Evolutionary conservation across 2,329 filamentous ascomycete genomes (phyloP), one percentile per base, ranked within the genome.

Genomic region (Botrytis medusae): DNA sequence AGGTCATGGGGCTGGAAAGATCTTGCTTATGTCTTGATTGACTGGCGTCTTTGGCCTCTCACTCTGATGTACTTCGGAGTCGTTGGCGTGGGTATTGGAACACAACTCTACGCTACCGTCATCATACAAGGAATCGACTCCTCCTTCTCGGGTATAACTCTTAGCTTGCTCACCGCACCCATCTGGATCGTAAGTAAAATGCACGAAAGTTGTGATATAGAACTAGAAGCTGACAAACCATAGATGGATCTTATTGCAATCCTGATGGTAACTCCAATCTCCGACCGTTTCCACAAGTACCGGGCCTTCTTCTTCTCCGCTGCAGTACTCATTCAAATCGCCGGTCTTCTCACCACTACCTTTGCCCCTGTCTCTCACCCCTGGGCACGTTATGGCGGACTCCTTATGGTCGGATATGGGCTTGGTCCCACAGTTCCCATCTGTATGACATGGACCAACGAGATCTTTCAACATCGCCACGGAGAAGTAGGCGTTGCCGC

Each of bases 31-130:
- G 92, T 97, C 1, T 83, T 97, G 44, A 85, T 92, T 51, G 94
- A 97, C 82, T 97, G 94, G 94, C 89, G 94, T 4, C 86, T 97
- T 29, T 97, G 93, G 92, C 94, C 94, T 1, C 83, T 97, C 77
- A 87, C 91, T 1, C 80, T 97, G 71, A 97, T 97, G 94, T 97
- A 97, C 83, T 97, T 97, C 83, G 94, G 94, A 32, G 94, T 97
- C 4, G 94, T 97, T 1, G 94, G 94, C 34, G 94, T 97, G 4
- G 94, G 94, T 14, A 97, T 97, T 75, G 94, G 94, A 62, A 94
- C 93, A 0, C 94, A 97, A 83, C 89, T 93, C 64, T 97, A 97
- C 80, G 93, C 92, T 46, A 95, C 91, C 4, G 89, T 97, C 76
- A 97, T 97, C 78, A 96, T 97, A 78, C 87, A 88, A 25, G 89